phyloP scores from a whole-genome alignment of 73 alveolate species.

The Paramecium biaurelia region DNA sequence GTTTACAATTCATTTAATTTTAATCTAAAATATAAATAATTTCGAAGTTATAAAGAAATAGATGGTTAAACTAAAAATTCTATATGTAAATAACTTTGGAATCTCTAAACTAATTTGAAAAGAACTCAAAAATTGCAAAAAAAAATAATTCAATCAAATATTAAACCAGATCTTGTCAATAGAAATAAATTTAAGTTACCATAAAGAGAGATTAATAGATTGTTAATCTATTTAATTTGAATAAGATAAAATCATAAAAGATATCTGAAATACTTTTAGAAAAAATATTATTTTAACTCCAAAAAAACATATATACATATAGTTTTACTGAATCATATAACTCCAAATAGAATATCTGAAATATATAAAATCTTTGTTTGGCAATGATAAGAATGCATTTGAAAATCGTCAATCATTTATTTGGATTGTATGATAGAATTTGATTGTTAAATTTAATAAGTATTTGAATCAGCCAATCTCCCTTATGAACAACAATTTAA shows the following conservation, averaged over 20 bases:
- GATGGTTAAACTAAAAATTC: neutral
- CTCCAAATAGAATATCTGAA: too few species aligned
- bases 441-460: neutral
- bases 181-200: too few species aligned
- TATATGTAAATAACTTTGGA: neutral
- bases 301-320: too few species aligned
- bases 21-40: neutral
- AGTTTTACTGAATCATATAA: too few species aligned
- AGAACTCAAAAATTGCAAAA: neutral
- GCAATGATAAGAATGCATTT: neutral
- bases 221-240: neutral
- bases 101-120: neutral
- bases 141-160: neutral
- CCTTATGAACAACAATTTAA: neutral
- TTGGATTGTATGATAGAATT: constrained; percentile 15
- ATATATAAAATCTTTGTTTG: too few species aligned
- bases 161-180: neutral
- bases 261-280: neutral
- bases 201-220: too few species aligned
- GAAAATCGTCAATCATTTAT: neutral
- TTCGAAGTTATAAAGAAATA: neutral
- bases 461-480: neutral
- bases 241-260: neutral
- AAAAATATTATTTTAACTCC: neutral
- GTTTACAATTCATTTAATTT: neutral